Evolutionary conservation across 2,329 filamentous ascomycete species (phyloP).

Genomic region (Ilyonectria sp.): DNA sequence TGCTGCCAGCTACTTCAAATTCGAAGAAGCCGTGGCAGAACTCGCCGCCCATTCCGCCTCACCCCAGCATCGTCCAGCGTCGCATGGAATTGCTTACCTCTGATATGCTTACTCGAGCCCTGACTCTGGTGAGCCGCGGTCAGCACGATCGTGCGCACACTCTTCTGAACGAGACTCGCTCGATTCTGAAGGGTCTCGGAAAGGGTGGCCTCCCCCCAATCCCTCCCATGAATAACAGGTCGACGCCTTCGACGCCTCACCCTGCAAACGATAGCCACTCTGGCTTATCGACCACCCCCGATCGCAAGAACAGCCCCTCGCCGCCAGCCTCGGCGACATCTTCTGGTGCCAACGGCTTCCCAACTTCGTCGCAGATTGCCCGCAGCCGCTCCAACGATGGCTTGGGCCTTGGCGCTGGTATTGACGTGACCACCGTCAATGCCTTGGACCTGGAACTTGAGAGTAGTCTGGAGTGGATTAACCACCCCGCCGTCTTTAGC

Average conservation of each 20-base stretch:
- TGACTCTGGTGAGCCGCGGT: slow-evolving; percentile 90
- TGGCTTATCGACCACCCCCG: slow-evolving; percentile 62
- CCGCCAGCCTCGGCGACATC: slow-evolving; percentile 66
- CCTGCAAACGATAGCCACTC: slow-evolving; percentile 61
- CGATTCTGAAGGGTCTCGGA: slow-evolving; percentile 94
- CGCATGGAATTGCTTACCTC: slow-evolving; percentile 98
- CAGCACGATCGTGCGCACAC: slow-evolving; percentile 96
- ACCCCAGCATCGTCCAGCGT: slow-evolving; percentile 94
- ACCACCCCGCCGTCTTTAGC: slow-evolving; percentile 94
- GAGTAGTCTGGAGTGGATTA: slow-evolving; percentile 95
- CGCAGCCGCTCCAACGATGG: slow-evolving; percentile 70
- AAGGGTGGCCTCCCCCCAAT: slow-evolving; percentile 95
- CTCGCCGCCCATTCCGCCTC: slow-evolving; percentile 89
- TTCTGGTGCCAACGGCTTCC: slow-evolving; percentile 57
- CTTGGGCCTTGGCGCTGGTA: slow-evolving; percentile 77
- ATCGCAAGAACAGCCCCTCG: slow-evolving; percentile 70
- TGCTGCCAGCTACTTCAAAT: slow-evolving; percentile 80
- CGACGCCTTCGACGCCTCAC: slow-evolving; percentile 66
- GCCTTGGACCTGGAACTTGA: slow-evolving; percentile 94
- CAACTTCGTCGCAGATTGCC: slow-evolving; percentile 57
- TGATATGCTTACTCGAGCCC: slow-evolving; percentile 94
- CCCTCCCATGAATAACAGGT: slow-evolving; percentile 70
- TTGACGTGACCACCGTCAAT: slow-evolving; percentile 85
- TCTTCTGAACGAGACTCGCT: slow-evolving; percentile 91
- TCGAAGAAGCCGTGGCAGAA: slow-evolving; percentile 77